Conservation (phyloP, 1,284 basidiomycete species). For the Melanopsichium pennsylvanicum region DNA sequence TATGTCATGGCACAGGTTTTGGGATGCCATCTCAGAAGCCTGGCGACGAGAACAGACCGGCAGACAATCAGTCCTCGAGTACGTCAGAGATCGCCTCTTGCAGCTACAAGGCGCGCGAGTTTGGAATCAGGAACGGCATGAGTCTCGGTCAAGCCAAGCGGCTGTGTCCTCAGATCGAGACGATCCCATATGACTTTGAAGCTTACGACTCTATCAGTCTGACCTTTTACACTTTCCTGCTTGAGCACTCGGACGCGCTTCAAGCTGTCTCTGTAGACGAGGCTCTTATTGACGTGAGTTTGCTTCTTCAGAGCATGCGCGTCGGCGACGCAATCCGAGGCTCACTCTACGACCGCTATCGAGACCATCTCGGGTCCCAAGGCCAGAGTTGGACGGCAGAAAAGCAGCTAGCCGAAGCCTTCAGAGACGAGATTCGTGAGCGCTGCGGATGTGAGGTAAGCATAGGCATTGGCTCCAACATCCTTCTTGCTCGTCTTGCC, state of each 20-base stretch:
- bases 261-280: conserved; percentile 97
- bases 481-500: conserved; percentile 88
- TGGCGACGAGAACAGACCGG: conserved; percentile 26
- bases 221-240: conserved; percentile 90
- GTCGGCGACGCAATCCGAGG: conserved; percentile 12
- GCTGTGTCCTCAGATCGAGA: conserved; percentile 69
- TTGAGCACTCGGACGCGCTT: conserved; percentile 86
- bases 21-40: conserved; percentile 23
- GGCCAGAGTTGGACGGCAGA: conserved; percentile 46
- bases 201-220: conserved; percentile 70
- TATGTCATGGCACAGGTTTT: conserved; percentile 78
- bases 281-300: conserved; percentile 87
- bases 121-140: conserved; percentile 93
- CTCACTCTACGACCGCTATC: conserved; percentile 23
- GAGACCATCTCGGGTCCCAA: conserved; percentile 32
- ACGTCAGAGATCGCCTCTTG: conserved; percentile 84
- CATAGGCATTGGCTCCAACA: conserved; percentile 89
- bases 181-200: conserved; percentile 90
- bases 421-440: conserved; percentile 78
- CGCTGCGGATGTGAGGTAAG: conserved; percentile 81
- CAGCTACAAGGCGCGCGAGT: conserved; percentile 88
- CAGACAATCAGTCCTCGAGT: conserved; percentile 44
- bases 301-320: conserved; percentile 68
- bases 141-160: conserved; percentile 70
- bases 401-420: conserved; percentile 75